Evolutionary conservation across 1,284 basidiomycete genomes (phyloP), one percentile per base, ranked within the genome.

Genomic region (Sporisorium sorghi): DNA sequence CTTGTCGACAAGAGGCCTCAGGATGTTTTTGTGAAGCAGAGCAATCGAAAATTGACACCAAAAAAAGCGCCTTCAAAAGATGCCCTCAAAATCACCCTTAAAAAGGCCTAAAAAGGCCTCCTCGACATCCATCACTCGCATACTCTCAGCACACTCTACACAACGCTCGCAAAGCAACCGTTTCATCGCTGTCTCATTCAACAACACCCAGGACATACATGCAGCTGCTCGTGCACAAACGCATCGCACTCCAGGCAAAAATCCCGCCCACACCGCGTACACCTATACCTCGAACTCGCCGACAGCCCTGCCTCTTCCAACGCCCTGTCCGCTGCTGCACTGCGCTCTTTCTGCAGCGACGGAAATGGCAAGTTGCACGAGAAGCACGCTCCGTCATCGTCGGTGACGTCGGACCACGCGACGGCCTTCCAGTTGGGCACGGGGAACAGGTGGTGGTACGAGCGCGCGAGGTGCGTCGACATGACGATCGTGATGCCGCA

Each of bases 401-500:
- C 28, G 0, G 21, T 37, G 0, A 76, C 67, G 3, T 21, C 23
- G 12, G 66, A 57, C 74, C 77, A 79, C 44, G 53, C 46, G 8
- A 94, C 89, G 12, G 91, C 88, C 65, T 88, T 85, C 85, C 91
- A 96, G 10, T 90, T 87, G 78, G 90, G 90, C 26, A 95, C 94
- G 0, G 94, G 94, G 83, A 97, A 97, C 37, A 97, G 85, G 83
- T 96, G 94, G 80, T 95, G 92, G 85, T 96, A 97, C 81, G 94
- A 97, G 73, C 96, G 88, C 23, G 96, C 96, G 49, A 99, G 88
- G 86, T 99, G 97, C 7, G 97, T 96, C 58, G 93, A 93, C 86
- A 93, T 95, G 72, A 99, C 96, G 72, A 99, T 93, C 90, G 98
- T 97, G 73, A 99, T 87, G 2, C 94, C 93, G 82, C 96, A 99